A percentile compares a stretch with the other conserved stretches of the same genome.
Conservation (phyloP, 78 protist genomes). For the Dictyostelium purpureum region DNA sequence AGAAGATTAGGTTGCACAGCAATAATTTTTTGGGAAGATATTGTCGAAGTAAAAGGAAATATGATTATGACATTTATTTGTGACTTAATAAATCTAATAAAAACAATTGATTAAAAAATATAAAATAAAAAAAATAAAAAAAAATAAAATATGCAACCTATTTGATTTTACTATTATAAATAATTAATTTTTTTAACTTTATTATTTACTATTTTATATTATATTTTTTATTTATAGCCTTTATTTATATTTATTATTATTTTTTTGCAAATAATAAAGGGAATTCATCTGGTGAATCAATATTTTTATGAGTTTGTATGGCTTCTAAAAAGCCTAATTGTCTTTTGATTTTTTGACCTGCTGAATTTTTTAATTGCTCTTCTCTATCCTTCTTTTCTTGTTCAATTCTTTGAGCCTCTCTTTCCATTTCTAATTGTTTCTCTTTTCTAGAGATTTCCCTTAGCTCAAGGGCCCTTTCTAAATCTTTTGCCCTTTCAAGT, state of each 20-base stretch:
- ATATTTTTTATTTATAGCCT: neutral
- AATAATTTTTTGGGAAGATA: slow-evolving; percentile 75
- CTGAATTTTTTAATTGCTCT: slow-evolving; percentile 8
- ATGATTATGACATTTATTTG: slow-evolving; percentile 57
- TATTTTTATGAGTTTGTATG: slow-evolving; percentile 23
- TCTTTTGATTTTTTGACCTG: neutral
- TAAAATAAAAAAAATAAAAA: too few relatives aligned
- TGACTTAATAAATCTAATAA: slow-evolving; percentile 35
- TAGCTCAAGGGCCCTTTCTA: slow-evolving; percentile 28
- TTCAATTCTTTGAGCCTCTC: slow-evolving; percentile 12
- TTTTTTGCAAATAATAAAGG: neutral
- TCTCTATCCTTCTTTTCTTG: slow-evolving; percentile 28
- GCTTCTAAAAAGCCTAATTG: slow-evolving; percentile 6
- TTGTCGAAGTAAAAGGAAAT: slow-evolving; percentile 54
- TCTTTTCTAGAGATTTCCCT: neutral
- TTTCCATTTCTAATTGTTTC: neutral
- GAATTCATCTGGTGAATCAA: slow-evolving; percentile 4
- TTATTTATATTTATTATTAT: neutral
- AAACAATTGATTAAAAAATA: too few relatives aligned
- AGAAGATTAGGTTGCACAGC: slow-evolving; percentile 67
- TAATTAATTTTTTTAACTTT: neutral
- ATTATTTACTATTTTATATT: neutral
- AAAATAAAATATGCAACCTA: too few relatives aligned
- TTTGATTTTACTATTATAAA: neutral
- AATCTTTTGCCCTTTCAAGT: slow-evolving; percentile 27